Evolutionary conservation across 495 filamentous ascomycete species (phyloP), one percentile per base, ranked within the genome.

Genomic region (Tuber melanosporum): DNA sequence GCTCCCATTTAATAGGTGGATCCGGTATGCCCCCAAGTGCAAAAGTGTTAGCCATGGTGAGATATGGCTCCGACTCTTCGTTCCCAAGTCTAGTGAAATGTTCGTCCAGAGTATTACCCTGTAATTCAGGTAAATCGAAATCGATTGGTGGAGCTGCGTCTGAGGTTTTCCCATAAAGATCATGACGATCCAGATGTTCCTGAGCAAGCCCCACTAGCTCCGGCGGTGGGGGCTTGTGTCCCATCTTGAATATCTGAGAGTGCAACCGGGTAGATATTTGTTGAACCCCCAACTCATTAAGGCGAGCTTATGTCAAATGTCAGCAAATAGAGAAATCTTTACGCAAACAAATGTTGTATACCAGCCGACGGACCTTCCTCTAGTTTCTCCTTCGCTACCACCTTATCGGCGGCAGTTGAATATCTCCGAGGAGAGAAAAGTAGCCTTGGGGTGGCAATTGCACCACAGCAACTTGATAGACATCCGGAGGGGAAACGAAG

Each of bases 271-370:
- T 87, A 86, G 93, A 95, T 66, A 99, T 83, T 80, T 97, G 94
- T 85, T 99, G 96, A 41, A 99, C 93, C 41, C 93, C 93, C 79
- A 99, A 92, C 75, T 95, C 92, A 83, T 98, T 98, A 86, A 90
- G 93, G 73, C 95, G 90, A 49, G 66, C 75, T 78, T 69, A 14
- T 36, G 14, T 36, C 57, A 36, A 36, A 36, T n/a, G 57, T 66
- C 57, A 66, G 57, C 26, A 66, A 66, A 36, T 17, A 66, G 57
- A 36, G 32, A 66, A 66, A 66, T 36, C 0, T 17, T 19, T 36
- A 17, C 1, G 4, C 57, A 66, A 66, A 19, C 2, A 26, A 32
- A 14, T 36, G 57, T 19, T 66, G 26, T 17, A 36, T 66, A 36
- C 57, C 26, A 66, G 57, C 57, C 32, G 26, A 12, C 15, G 57